Evolutionary conservation across 192 early-diverging fungal species (phyloP), one percentile per base, ranked within the genome.

Genomic region (Chytriomyces confervae): DNA sequence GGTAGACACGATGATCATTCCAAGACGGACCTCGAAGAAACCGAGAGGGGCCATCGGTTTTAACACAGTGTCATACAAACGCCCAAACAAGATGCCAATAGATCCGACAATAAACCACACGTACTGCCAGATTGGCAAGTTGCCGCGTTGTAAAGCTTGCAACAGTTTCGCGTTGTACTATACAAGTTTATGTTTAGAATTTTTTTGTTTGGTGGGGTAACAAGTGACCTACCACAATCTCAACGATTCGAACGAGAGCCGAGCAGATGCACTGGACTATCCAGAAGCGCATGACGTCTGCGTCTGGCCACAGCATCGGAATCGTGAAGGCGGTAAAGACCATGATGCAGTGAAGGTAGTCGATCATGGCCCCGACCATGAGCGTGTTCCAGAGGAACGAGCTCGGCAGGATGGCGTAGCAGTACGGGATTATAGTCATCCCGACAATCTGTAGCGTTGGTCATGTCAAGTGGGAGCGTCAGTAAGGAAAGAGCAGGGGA

Each of bases 401-500:
- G 18, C 5, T 6, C 16, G 72, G 72, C 29, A 74, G 61, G 50
- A 74, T 66, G 16, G 45, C 10, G 62, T 60, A 74, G 61, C 72
- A 74, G 60, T 74, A 74, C n/a, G 72, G 72, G 1, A 74, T 74
- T 6, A n/a, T 8, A 10, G 72, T 74, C 63, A 74, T 67, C 9
- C 61, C 72, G 16, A 65, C 64, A 65, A 65, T 65, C 64, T 65
- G 27, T 65, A 29, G 36, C n/a, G 36, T 65, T 5, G 1, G 1
- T 65, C 36, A 36, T 36, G 0, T 36, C 36, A 36, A n/a, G 36
- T 36, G 36, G 36, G 36, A 36, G 36, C 36, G 36, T 36, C 36
- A 4, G 36, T 36, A 36, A 36, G 36, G 36, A n/a, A n/a, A n/a
- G n/a, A 36, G 36, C 36, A 36, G 24, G 36, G 36, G 36, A 36